These are phyloP conservation scores for Verruconis gallopava DNA, from an alignment of 2,329 filamentous ascomycete species.

Conservation along the genomic window DNA sequence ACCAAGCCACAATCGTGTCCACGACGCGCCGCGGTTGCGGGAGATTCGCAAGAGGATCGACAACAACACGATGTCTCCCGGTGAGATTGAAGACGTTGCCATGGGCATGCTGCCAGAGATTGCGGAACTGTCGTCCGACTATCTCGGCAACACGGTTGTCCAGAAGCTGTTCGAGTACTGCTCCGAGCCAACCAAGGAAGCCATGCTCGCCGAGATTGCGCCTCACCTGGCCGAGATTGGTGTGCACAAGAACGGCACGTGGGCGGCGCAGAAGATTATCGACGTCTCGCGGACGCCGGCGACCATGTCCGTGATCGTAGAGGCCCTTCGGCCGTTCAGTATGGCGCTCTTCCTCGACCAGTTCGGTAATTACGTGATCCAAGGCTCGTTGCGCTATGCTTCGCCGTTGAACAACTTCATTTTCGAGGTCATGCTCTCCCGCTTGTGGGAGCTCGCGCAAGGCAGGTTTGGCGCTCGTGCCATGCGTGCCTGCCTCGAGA, in stretches of 20 bases:
- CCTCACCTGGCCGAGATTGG: slow-evolving; percentile 94
- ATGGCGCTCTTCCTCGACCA: slow-evolving; percentile 91
- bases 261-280: slow-evolving; percentile 98
- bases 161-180: slow-evolving; percentile 98
- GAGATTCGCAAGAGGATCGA: slow-evolving; percentile 97
- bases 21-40: slow-evolving; percentile 86
- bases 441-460: slow-evolving; percentile 86
- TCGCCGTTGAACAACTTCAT: slow-evolving; percentile 89
- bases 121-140: slow-evolving; percentile 86
- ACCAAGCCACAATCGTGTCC: slow-evolving; percentile 73
- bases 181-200: slow-evolving; percentile 77
- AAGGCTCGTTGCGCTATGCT: slow-evolving; percentile 89
- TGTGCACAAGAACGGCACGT: slow-evolving; percentile 97
- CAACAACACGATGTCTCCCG: slow-evolving; percentile 72
- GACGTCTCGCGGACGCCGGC: slow-evolving; percentile 77
- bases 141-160: slow-evolving; percentile 97
- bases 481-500: slow-evolving; percentile 93
- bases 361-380: slow-evolving; percentile 95
- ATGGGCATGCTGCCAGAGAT: slow-evolving; percentile 93
- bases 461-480: slow-evolving; percentile 89
- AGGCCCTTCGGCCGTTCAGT: slow-evolving; percentile 72
- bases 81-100: slow-evolving; percentile 86
- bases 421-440: slow-evolving; percentile 90
- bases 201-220: slow-evolving; percentile 77
- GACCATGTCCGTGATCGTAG: slow-evolving; percentile 75